Base-by-base conservation (phyloP, 2,329 filamentous ascomycete species). In the Pseudogymnoascus verrucosus region DNA sequence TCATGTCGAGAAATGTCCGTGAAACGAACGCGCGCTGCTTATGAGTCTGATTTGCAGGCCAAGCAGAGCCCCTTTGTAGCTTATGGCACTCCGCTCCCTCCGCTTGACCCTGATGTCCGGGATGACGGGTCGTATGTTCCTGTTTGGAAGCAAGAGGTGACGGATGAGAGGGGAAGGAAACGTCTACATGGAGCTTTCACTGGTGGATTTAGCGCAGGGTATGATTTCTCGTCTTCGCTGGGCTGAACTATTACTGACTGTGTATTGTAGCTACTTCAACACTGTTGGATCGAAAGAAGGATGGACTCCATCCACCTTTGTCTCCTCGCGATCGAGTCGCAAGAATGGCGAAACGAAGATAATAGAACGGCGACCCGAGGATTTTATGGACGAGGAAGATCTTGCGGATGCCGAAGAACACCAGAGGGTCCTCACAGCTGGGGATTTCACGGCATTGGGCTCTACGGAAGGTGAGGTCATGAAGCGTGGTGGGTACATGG, bases 331-430 rank as follows among this genome's bases (percentile, higher is more conserved):
- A 23, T 79, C 84, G 40, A 91, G 90, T 71, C 89, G 92, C 63
- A 86, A 83, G 67, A 90, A 90, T 72, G 84, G 89, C 78, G 80
- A 79, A 36, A 65, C 79, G n/a, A 81, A 84, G 66, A 69, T 77
- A 1, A 68, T 69, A 19, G 76, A 82, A 67, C 86, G 89, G 72
- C 85, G 87, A 59, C 84, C 87, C 0, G 92, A 98, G 74, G 93
- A 98, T 72, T 98, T 93, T 70, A 99, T 99, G 95, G 95, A 99
- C 71, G 93, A 96, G 44, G 95, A 99, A 74, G 95, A 99, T 75
- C 79, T 96, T 36, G 90, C 89, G 5, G 92, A 96, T 73, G 89
- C 88, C 0, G 91, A 89, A 64, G 92, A 96, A 75, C 82, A 89
- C 2, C 85, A 87, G 70, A 84, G 84, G 65, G 77, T 97, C 36